A percentile compares a stretch with the other conserved stretches of the same genome.
phyloP scores from a whole-genome alignment of 2,329 filamentous ascomycete species.

The Triangularia setosa region DNA sequence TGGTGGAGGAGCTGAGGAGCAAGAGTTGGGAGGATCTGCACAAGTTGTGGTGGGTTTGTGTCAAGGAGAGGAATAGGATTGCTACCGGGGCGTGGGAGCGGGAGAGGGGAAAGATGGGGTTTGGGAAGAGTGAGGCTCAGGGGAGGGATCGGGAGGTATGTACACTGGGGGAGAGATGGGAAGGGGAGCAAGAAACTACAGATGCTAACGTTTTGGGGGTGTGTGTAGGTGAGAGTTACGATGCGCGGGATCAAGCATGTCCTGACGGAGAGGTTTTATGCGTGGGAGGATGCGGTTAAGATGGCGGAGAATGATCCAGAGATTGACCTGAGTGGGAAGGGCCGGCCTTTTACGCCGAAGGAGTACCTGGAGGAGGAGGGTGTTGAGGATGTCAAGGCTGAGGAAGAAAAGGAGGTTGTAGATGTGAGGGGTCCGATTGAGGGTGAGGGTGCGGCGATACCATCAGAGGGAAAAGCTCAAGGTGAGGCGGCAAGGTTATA shows the following conservation, averaged over 20 bases:
- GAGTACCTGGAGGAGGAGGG: conserved; percentile 35
- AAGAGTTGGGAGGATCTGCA: conserved; percentile 96
- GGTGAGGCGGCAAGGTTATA: conserved; percentile 22
- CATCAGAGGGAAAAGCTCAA: conserved; percentile 12
- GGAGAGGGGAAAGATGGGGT: conserved; percentile 62
- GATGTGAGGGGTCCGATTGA: not conserved
- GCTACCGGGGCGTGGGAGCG: conserved; percentile 73
- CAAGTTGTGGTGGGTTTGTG: conserved; percentile 88
- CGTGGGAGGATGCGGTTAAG: conserved; percentile 73
- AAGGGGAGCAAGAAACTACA: too few species aligned
- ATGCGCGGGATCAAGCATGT: conserved; percentile 80
- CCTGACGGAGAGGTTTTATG: conserved; percentile 82
- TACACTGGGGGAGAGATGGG: conserved; percentile 25
- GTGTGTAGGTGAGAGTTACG: conserved; percentile 64
- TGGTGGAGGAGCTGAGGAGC: conserved; percentile 74
- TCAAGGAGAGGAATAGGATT: conserved; percentile 85
- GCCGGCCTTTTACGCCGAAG: conserved; percentile 47
- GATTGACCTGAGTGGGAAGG: conserved; percentile 54
- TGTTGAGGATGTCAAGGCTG: conserved; percentile 33
- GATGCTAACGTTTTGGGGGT: too few species aligned
- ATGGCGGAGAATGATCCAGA: conserved; percentile 65
- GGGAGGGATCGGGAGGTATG: conserved; percentile 62
- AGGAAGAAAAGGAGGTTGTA: not conserved
- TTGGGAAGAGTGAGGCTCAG: conserved; percentile 65
- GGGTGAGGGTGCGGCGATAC: conserved; percentile 17